A percentile compares a stretch with the other conserved stretches of the same genome.
Conservation (phyloP, 768 basidiomycete genomes). For the Psilocybe azurescens region DNA sequence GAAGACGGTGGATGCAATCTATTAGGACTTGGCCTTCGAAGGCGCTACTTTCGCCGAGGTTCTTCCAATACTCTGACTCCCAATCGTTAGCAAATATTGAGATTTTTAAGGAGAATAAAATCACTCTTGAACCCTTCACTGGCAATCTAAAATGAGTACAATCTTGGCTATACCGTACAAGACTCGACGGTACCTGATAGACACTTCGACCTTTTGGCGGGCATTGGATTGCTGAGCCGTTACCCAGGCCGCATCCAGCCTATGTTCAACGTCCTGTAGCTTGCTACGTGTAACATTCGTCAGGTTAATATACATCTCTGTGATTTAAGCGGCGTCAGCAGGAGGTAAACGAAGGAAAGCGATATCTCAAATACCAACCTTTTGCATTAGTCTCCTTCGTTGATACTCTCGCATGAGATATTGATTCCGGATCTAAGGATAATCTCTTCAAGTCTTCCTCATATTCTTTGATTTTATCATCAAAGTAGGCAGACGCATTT, state of each 20-base stretch:
- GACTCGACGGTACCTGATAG: conserved; percentile 14
- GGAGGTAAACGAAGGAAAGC: neutral
- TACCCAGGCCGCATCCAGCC: conserved; percentile 14
- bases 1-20: conserved; percentile 19
- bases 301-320: neutral
- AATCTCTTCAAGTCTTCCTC: too few species aligned
- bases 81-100: neutral
- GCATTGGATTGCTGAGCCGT: conserved; percentile 19
- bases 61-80: conserved; percentile 20
- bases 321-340: neutral
- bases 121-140: conserved; percentile 25
- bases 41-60: conserved; percentile 13
- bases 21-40: conserved; percentile 18
- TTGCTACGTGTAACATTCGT: neutral
- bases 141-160: too few species aligned
- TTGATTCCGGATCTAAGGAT: too few species aligned
- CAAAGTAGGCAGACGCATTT: too few species aligned
- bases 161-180: too few species aligned
- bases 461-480: too few species aligned
- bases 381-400: neutral
- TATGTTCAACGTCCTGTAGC: neutral
- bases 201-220: conserved; percentile 16
- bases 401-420: neutral
- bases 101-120: neutral
- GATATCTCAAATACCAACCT: neutral